Conservation (phyloP, 139 green algal species). For the Micractinium sp. region DNA sequence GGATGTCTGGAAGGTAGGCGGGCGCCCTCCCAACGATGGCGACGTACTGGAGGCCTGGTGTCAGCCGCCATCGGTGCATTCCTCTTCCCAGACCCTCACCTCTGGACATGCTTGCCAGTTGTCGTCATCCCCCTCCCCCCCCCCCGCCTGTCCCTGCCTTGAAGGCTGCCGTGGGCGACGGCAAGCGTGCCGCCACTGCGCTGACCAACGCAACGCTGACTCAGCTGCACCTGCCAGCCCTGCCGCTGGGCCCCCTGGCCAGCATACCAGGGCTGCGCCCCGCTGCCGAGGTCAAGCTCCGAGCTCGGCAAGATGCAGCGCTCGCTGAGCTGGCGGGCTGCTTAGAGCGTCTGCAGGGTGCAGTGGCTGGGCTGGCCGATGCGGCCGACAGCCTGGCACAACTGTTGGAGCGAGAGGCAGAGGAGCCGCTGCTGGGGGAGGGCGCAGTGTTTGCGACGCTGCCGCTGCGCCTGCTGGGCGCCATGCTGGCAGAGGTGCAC, state of each 20-base stretch:
- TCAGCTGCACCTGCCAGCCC: conserved; percentile 20
- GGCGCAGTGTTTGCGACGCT: conserved; percentile 39
- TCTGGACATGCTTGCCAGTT: background rate
- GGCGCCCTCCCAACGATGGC: background rate
- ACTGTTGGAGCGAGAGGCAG: conserved; percentile 8
- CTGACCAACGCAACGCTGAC: conserved; percentile 37
- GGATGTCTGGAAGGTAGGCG: conserved; percentile 44
- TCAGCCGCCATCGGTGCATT: background rate
- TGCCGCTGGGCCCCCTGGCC: conserved; percentile 16
- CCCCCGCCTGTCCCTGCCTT: background rate
- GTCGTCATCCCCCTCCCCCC: background rate
- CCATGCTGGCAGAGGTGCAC: conserved; percentile 23
- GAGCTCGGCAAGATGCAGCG: background rate
- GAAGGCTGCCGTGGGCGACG: conserved; percentile 21
- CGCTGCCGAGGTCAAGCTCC: conserved; percentile 9
- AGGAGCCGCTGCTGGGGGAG: conserved; percentile 1
- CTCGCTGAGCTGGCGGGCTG: background rate
- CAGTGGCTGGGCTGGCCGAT: background rate
- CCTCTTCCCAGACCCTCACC: too few relatives aligned
- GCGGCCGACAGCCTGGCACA: conserved; percentile 2
- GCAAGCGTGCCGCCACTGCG: conserved; percentile 14
- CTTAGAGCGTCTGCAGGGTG: background rate
- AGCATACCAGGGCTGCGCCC: background rate
- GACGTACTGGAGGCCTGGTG: background rate
- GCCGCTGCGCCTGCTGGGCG: conserved; percentile 19